phyloP scores from a whole-genome alignment of 2,329 filamentous ascomycete species.

The Fusarium cicatricum region DNA sequence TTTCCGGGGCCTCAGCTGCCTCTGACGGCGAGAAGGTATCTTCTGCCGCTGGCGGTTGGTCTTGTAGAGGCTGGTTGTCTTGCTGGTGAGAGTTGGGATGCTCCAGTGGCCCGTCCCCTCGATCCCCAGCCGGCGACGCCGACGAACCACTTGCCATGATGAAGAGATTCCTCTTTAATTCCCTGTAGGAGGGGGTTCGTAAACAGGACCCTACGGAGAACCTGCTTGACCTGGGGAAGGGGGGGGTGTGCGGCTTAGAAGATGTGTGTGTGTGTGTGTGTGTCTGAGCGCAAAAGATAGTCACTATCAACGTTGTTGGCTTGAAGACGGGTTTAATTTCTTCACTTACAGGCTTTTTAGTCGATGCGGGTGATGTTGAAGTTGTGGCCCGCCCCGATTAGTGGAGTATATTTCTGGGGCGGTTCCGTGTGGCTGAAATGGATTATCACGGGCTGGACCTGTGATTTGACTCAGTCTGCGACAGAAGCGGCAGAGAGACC shows the following conservation, averaged over 20 bases:
- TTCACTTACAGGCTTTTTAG: slow-evolving; percentile 19
- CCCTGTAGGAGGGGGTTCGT: background rate
- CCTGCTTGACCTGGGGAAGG: background rate
- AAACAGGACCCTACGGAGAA: background rate
- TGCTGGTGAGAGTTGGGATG: slow-evolving; percentile 15
- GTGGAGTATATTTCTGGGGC: slow-evolving; percentile 24
- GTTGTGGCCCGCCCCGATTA: slow-evolving; percentile 19
- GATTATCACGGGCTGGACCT: background rate
- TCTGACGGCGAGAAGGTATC: slow-evolving; percentile 29
- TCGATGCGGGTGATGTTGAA: slow-evolving; percentile 4
- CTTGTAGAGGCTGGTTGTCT: slow-evolving; percentile 12
- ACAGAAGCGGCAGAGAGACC: background rate
- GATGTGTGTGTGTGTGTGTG: slow-evolving; percentile 2
- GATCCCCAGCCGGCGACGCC: slow-evolving; percentile 33
- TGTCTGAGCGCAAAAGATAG: slow-evolving; percentile 5
- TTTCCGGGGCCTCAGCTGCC: slow-evolving; percentile 51
- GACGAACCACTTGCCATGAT: slow-evolving; percentile 40
- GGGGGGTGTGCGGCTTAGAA: background rate
- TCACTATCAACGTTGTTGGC: background rate
- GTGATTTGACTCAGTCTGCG: background rate
- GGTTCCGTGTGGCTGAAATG: slow-evolving; percentile 26
- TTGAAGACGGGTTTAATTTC: slow-evolving; percentile 18
- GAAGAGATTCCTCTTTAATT: background rate
- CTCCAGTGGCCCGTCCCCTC: slow-evolving; percentile 26
- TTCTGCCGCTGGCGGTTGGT: background rate